Conservation (phyloP, 345 rosid genomes). For the Salix arbutifolia region DNA sequence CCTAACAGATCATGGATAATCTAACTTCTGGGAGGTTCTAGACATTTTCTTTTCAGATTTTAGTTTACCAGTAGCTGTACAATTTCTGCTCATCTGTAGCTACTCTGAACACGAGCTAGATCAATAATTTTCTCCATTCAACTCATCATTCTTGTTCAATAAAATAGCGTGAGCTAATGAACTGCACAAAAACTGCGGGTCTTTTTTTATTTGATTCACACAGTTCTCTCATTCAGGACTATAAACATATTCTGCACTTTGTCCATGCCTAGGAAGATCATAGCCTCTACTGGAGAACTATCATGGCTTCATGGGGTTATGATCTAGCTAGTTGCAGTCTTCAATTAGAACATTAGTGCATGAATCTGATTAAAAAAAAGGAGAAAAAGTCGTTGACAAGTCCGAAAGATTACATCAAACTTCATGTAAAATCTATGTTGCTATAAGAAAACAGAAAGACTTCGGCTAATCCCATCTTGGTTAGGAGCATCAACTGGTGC, state of each 20-base stretch:
- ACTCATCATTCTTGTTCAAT: neutral
- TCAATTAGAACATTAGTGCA: conserved; percentile 56
- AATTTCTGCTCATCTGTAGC: neutral
- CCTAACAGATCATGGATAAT: neutral
- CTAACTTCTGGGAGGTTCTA: neutral
- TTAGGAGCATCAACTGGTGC: conserved; percentile 73
- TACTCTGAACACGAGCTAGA: neutral
- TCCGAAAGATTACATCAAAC: neutral
- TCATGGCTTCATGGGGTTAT: neutral
- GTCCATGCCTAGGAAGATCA: neutral
- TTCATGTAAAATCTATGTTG: neutral
- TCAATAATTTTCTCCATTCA: neutral
- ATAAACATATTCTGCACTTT: neutral
- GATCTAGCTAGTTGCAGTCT: conserved; percentile 30
- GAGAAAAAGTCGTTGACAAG: neutral
- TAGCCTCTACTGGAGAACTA: neutral
- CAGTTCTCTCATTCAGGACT: neutral
- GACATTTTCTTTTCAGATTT: neutral
- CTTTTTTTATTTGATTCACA: neutral
- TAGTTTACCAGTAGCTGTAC: neutral
- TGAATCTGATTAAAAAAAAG: conserved; percentile 53
- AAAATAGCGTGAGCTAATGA: neutral
- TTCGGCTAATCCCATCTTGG: conserved; percentile 88
- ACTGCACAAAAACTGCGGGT: neutral
- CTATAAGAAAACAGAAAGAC: conserved; percentile 22